Conservation (phyloP, 768 basidiomycete species). For the Rhodotorula kratochvilovae region DNA sequence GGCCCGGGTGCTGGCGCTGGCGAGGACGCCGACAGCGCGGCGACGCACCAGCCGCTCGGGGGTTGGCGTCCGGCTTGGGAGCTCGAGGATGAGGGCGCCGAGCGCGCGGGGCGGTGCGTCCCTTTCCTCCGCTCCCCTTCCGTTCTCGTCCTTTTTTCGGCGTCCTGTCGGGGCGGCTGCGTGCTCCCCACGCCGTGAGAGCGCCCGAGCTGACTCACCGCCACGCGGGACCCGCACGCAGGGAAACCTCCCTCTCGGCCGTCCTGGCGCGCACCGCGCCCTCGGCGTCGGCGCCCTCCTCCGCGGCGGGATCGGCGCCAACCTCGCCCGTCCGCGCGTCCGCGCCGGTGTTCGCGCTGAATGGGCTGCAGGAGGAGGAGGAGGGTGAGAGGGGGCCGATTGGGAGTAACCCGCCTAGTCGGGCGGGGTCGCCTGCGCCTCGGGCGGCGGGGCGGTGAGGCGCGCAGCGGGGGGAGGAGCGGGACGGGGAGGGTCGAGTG, state of each 20-base stretch:
- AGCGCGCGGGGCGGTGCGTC: conserved; percentile 13
- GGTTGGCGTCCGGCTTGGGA: conserved; percentile 19
- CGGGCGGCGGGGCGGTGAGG: too few species aligned
- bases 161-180: too few species aligned
- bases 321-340: too few species aligned
- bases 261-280: background rate
- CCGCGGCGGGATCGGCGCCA: background rate
- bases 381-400: background rate
- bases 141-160: too few species aligned
- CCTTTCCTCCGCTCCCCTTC: background rate
- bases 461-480: too few species aligned
- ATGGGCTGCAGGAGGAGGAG: background rate
- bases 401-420: background rate
- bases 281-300: background rate
- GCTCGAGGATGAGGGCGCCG: conserved; percentile 8
- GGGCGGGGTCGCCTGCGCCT: background rate
- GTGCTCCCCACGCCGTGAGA: too few species aligned
- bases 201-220: background rate
- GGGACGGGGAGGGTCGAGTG: too few species aligned
- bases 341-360: too few species aligned
- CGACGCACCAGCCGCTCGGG: background rate
- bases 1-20: background rate
- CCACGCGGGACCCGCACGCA: background rate
- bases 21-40: background rate
- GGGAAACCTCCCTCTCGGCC: background rate